Percentiles rank a stretch among this genome's conserved stretches.
These are phyloP conservation scores for Saposhnikovia divaricata DNA, from an alignment of 129 eudicot species.

Conservation along the genomic window DNA sequence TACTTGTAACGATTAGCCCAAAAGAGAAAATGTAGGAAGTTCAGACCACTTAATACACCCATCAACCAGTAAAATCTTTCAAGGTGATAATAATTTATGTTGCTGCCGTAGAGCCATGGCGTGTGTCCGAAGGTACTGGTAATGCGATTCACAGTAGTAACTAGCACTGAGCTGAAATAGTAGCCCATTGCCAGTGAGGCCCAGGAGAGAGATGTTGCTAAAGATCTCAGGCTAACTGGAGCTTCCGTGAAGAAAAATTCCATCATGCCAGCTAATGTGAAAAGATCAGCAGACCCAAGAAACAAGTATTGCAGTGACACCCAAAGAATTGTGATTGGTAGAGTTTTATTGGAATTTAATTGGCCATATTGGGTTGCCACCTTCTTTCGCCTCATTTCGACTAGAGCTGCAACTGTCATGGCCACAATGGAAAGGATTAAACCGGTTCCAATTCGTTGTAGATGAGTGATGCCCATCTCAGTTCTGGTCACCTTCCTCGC, in stretches of 20 bases:
- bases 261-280: constrained; percentile 66
- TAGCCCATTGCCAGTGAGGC: constrained; percentile 89
- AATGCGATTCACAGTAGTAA: constrained; percentile 43
- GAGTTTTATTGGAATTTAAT: constrained; percentile 29
- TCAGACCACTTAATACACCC: constrained; percentile 60
- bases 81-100: constrained; percentile 74
- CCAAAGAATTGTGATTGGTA: constrained; percentile 71
- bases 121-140: constrained; percentile 44
- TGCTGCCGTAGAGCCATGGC: constrained; percentile 74
- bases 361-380: constrained; percentile 28
- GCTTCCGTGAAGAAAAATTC: constrained; percentile 88
- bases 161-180: constrained; percentile 76
- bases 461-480: constrained; percentile 57
- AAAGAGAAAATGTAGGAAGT: constrained; percentile 54
- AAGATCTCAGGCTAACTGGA: constrained; percentile 56
- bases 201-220: constrained; percentile 93
- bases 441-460: constrained; percentile 71
- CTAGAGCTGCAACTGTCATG: constrained; percentile 67
- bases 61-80: constrained; percentile 81
- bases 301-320: constrained; percentile 74
- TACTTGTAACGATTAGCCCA: constrained; percentile 69
- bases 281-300: constrained; percentile 87
- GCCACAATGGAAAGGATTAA: constrained; percentile 57
- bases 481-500: constrained; percentile 51
- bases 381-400: constrained; percentile 57